Evolutionary conservation across 176 grass and related monocot species (phyloP).

Genomic region (Aegilops speltoides): DNA sequence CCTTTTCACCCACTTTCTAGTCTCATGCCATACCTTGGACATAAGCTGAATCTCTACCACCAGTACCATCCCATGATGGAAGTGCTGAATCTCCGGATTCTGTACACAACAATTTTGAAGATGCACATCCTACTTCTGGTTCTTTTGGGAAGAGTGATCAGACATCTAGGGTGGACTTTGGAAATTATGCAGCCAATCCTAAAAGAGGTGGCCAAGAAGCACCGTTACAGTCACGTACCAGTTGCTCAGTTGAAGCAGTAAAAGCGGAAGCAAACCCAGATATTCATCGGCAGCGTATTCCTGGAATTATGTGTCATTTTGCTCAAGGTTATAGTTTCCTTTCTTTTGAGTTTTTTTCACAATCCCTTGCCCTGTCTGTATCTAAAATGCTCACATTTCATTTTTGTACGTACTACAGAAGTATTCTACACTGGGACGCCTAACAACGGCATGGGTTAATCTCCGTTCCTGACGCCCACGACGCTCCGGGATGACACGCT

Average conservation of each 20-base stretch:
- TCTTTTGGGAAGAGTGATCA: conserved; percentile 40
- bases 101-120: conserved; percentile 47
- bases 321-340: conserved; percentile 50
- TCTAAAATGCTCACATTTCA: neutral
- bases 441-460: conserved; percentile 51
- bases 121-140: conserved; percentile 25
- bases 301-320: conserved; percentile 42
- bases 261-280: conserved; percentile 4
- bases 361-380: neutral
- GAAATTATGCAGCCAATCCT: conserved; percentile 28
- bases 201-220: conserved; percentile 39
- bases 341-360: neutral
- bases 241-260: conserved; percentile 22
- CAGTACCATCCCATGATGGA: neutral
- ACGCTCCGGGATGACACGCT: no score
- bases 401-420: conserved; percentile 50
- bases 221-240: conserved; percentile 6
- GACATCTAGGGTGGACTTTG: conserved; percentile 32
- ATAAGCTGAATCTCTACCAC: no score
- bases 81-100: conserved; percentile 47
- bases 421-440: conserved; percentile 71
- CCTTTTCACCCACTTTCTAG: no score
- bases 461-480: neutral
- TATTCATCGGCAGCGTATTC: conserved; percentile 28
- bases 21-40: no score